Base-by-base conservation (phyloP, 768 basidiomycete genomes). In the Paxillus ammoniavirescens region DNA sequence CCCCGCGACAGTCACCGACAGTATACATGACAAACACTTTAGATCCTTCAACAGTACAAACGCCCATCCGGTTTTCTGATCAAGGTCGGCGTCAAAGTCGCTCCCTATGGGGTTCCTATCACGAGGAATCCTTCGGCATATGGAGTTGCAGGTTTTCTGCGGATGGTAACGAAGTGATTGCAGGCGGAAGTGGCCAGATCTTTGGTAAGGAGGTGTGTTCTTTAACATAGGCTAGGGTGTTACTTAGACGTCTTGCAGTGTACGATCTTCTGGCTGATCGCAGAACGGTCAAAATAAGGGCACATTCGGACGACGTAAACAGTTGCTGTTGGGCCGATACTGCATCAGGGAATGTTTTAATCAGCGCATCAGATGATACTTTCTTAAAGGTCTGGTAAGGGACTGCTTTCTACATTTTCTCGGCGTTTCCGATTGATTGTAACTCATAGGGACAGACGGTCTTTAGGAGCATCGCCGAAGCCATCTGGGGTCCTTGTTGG, bases 141-240 rank as follows among this genome's bases (percentile, higher is more conserved):
- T 99, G 91, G 86, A 93, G 91, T 57, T 93, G 96, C 66, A 83
- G 91, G 41, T 98, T 98, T 69, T 98, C 94, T 35, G 93, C 95
- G 7, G 96, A 98, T 62, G 95, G 93, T 1, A 91, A 89, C 44
- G 97, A 99, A 70, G 85, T 98, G 17, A 82, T 99, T 42, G 96
- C 96, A 28, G 96, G 96, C 12, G 94, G 92, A 2, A 85, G 81
- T 37, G 89, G 90, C 8, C 84, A 87, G 36, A 83, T 91, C 26
- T 90, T 89, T 63, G 89, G 89, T 83, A 64, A 45, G 62, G 28
- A 18, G 30, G 28, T 7, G n/a, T 52, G 26, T 6, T 61, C 37
- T 46, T 51, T 36, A 23, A 4, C 15, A 9, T 9, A 7, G 1
- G 10, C 17, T 37, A 21, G 9, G 21, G 30, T 12, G 36, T 56